A percentile compares a stretch with the other conserved stretches of the same genome.
These are phyloP conservation scores for Pestalotiopsis sp. DNA, from an alignment of 2,329 filamentous ascomycete genomes.

Conservation along the genomic window DNA sequence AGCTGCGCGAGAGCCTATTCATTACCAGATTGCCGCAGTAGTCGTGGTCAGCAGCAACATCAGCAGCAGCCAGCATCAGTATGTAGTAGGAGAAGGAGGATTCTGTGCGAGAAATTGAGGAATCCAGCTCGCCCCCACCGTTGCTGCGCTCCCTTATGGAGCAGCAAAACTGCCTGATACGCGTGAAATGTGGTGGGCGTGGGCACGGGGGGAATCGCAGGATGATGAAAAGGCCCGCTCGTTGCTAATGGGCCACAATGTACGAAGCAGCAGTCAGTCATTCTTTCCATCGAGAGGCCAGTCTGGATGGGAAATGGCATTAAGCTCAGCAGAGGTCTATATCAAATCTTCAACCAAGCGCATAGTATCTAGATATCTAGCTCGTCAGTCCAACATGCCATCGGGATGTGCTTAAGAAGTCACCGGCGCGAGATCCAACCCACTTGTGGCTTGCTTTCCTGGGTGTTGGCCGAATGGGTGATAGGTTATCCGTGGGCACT, in stretches of 20 bases:
- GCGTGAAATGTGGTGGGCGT: not conserved
- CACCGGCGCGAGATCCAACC: not conserved
- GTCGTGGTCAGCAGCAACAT: not conserved
- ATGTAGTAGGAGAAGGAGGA: not conserved
- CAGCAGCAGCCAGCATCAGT: not conserved
- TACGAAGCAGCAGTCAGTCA: not conserved
- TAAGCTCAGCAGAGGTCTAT: not conserved
- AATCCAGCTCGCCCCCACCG: not conserved
- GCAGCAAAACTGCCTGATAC: not conserved
- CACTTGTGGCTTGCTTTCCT: not conserved
- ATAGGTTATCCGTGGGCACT: constrained; percentile 5
- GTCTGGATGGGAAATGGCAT: not conserved
- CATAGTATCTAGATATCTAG: not conserved
- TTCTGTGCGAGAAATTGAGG: not conserved
- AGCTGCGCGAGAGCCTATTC: not conserved
- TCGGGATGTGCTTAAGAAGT: not conserved
- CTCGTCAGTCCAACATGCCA: not conserved
- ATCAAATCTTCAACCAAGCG: not conserved
- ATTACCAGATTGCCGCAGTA: constrained; percentile 4
- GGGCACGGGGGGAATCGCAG: not conserved
- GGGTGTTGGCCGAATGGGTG: not conserved
- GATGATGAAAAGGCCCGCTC: not conserved
- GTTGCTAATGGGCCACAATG: not conserved
- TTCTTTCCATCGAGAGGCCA: not conserved
- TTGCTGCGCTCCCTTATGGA: constrained; percentile 4